Base-by-base conservation (phyloP, 2,329 filamentous ascomycete genomes). In the Scorias spongiosa region DNA sequence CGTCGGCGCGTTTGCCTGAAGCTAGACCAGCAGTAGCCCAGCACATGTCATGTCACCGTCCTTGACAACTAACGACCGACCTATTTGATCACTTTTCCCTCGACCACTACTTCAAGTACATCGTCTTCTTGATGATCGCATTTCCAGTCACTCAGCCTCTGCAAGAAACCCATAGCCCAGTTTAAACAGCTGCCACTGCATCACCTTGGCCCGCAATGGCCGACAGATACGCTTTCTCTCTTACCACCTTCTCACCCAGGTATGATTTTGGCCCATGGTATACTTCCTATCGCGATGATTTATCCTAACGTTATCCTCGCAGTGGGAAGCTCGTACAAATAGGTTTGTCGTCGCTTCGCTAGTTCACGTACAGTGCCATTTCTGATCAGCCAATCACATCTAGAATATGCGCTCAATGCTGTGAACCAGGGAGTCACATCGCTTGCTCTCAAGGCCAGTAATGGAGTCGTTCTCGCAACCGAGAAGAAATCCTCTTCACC, bases 241-340 rank as follows among this genome's bases (percentile, higher is more conserved):
- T 98, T 64, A 98, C 91, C 52, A 98, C 91, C 53, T 98, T 98
- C 81, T 96, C 91, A 61, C 91, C 91, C 66, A 98, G 89, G 91
- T 93, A 80, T 68, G 38, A 78, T 61, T 51, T 48, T 18, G 10
- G 42, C 47, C 50, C 56, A 48, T 36, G 46, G 32, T 26, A 37
- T 20, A 46, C 32, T 26, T 7, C 7, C 20, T 7, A 26, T 26
- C 20, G 20, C 20, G 20, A 26, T 26, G 20, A 7, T 5, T 9
- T 36, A 9, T 5, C 11, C 32, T 36, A 12, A 12, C 15, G 9
- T 15, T 36, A 9, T 12, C 32, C 32, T 36, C 49, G 56, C 57
- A 96, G 91, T 67, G 91, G 91, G 65, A 98, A 98, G 75, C 82
- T 98, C 71, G 89, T 96, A 54, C 91, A 98, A 71, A 96, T 98